Percentiles rank a stretch among this genome's conserved stretches.
Conservation (phyloP, 441 rosid genomes). For the Populus hybrid region DNA sequence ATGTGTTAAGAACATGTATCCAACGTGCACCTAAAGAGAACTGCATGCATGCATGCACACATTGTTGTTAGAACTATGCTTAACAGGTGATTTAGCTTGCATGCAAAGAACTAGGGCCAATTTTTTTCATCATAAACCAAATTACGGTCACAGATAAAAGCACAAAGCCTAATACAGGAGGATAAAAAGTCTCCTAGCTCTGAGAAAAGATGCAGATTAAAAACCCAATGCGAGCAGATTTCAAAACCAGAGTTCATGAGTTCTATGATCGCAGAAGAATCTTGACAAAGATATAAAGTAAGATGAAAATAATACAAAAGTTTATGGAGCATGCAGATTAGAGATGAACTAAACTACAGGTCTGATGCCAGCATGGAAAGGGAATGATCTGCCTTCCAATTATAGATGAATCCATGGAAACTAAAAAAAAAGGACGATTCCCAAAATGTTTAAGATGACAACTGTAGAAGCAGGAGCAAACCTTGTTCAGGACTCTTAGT, state of each 20-base stretch:
- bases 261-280: not conserved
- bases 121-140: not conserved
- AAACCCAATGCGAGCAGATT: not conserved
- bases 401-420: not conserved
- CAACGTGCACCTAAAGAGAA: not conserved
- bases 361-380: too few species aligned
- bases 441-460: not conserved
- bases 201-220: not conserved
- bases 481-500: conserved; percentile 63
- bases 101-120: not conserved
- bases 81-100: not conserved
- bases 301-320: not conserved
- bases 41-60: not conserved
- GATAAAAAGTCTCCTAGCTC: not conserved
- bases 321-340: not conserved
- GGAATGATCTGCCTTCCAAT: not conserved
- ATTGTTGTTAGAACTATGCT: not conserved
- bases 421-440: not conserved
- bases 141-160: not conserved
- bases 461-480: conserved; percentile 21
- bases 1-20: not conserved
- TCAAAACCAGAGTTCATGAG: not conserved
- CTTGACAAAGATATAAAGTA: not conserved
- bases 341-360: not conserved
- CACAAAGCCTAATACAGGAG: not conserved